Conservation (phyloP, 1,139 yeast genomes). For the Ogataea hybrid region DNA sequence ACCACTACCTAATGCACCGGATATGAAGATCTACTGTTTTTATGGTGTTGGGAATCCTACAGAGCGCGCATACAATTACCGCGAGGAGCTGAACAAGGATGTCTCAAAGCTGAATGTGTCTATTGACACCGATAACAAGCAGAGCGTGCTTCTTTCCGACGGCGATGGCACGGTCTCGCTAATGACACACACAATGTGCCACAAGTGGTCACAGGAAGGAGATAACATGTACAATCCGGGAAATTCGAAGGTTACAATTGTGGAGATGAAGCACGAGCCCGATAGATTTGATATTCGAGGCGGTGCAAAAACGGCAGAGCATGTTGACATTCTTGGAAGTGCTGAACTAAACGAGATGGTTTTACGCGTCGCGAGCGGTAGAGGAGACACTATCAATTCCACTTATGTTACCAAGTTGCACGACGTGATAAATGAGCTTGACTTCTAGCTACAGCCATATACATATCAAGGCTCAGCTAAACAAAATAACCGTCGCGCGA, state of each 20-base stretch:
- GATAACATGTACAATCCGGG: slow-evolving; percentile 80
- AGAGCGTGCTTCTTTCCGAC: slow-evolving; percentile 77
- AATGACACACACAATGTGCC: slow-evolving; percentile 74
- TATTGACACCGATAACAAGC: slow-evolving; percentile 53
- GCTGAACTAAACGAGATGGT: slow-evolving; percentile 87
- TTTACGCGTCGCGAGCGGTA: slow-evolving; percentile 77
- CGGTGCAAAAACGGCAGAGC: slow-evolving; percentile 97
- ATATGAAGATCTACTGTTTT: slow-evolving; percentile 82
- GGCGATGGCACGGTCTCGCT: slow-evolving; percentile 96
- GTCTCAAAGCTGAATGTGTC: slow-evolving; percentile 58
- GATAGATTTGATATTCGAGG: slow-evolving; percentile 93
- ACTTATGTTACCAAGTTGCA: slow-evolving; percentile 58
- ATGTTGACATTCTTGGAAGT: slow-evolving; percentile 92
- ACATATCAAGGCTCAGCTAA: not conserved
- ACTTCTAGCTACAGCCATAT: slow-evolving; percentile 28
- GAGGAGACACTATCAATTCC: slow-evolving; percentile 64
- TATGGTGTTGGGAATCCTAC: slow-evolving; percentile 97
- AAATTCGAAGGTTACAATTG: slow-evolving; percentile 65
- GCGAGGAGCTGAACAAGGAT: slow-evolving; percentile 52
- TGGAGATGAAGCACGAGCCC: slow-evolving; percentile 92
- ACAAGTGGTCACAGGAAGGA: slow-evolving; percentile 75
- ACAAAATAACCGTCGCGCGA: slow-evolving; percentile 6
- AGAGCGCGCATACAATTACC: slow-evolving; percentile 86
- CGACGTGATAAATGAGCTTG: slow-evolving; percentile 52
- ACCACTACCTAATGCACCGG: slow-evolving; percentile 89